Percentiles rank a stretch among this genome's conserved stretches.
Conservation (phyloP, 2,329 filamentous ascomycete genomes). For the Epichloe bromicola region DNA sequence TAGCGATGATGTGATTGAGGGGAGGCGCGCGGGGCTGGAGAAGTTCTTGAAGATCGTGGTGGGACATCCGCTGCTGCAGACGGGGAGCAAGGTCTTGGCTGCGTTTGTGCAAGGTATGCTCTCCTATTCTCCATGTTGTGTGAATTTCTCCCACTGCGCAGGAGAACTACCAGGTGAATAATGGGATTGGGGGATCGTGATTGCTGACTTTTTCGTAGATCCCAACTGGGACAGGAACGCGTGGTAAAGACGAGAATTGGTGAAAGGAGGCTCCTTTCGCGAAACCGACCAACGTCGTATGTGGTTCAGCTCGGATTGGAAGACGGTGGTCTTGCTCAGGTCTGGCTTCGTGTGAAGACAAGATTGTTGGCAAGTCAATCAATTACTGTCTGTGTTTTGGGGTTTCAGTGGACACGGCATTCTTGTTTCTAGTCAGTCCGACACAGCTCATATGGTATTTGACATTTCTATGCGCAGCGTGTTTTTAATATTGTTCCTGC, state of each 20-base stretch:
- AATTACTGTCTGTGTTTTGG: neutral
- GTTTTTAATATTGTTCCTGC: neutral
- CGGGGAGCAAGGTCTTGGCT: conserved; percentile 89
- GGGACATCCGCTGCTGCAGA: conserved; percentile 90
- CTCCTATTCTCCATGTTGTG: neutral
- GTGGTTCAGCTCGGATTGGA: neutral
- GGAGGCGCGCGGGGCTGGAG: conserved; percentile 79
- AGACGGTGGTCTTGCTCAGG: neutral
- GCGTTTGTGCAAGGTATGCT: conserved; percentile 83
- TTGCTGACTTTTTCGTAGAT: conserved; percentile 32
- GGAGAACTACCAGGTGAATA: too few species aligned
- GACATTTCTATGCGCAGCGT: neutral
- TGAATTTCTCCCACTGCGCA: neutral
- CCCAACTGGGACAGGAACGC: conserved; percentile 86
- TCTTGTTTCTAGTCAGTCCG: neutral
- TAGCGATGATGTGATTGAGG: conserved; percentile 96
- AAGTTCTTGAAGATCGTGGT: conserved; percentile 96
- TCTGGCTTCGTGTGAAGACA: too few species aligned
- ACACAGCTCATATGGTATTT: neutral
- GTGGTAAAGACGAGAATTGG: conserved; percentile 42
- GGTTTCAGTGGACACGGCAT: neutral
- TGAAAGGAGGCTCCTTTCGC: too few species aligned
- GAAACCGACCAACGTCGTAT: neutral
- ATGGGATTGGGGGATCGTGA: neutral
- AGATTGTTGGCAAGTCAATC: neutral